Base-by-base conservation (phyloP, 169 alveolate genomes). In the Theileria orientalis region DNA sequence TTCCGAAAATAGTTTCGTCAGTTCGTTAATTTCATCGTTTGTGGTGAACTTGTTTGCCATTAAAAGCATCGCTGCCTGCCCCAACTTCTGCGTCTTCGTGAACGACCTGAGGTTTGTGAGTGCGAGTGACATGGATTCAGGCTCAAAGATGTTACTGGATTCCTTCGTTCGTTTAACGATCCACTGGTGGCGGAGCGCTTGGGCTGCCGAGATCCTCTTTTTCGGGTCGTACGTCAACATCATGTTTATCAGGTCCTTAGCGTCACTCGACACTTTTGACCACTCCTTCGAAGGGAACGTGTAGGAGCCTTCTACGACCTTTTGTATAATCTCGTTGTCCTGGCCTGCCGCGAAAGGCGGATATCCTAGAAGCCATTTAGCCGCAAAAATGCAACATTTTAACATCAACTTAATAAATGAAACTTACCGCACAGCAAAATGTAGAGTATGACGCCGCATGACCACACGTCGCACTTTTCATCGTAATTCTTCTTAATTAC, bases 331-430 rank as follows among this genome's bases (percentile, higher is more conserved):
- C 41, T 94, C 98, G 23, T 87, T 89, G 76, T 96, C 98, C 40
- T 87, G 87, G 61, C 89, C 88, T 25, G 98, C 98, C 30, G 94
- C 94, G 76, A 96, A 96, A 13, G 98, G 98, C 0, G 97, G 97
- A 76, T 89, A 90, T 64, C 74, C 69, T 59, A 41, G 23, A 2
- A 19, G 91, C 93, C 9, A 90, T 76, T 6, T 32, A 60, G 27
- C 8, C n/a, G 7, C 33, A 14, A 59, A 13, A 59, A 21, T 25
- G 7, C 5, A 57, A 25, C n/a, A 57, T 41, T 8, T 19, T 0
- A 30, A 47, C 21, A 5, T 47, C 21, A 47, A 47, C 3, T 6
- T n/a, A n/a, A 27, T 47, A 47, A n/a, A 47, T 8, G 21, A 47
- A 21, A 14, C 1, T 7, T 59, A 1, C 94, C 94, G 71, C 96